phyloP scores from a whole-genome alignment of 306 rosid species.

The Begonia masoniana region DNA sequence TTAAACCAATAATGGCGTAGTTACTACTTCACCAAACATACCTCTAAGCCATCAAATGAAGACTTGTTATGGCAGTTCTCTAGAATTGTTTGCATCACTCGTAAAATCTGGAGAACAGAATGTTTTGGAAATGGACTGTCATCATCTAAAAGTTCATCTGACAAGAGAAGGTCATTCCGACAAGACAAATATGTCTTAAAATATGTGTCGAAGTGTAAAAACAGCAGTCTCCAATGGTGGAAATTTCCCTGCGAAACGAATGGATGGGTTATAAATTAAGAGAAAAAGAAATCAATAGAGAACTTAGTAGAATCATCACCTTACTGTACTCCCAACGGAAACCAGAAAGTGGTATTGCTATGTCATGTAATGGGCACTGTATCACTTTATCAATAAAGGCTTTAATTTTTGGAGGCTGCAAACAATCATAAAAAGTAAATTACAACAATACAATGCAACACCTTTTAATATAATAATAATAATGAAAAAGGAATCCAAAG shows the following conservation, averaged over 20 bases:
- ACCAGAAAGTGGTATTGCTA: conserved; percentile 88
- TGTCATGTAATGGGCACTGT: conserved; percentile 87
- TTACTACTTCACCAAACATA: conserved; percentile 9
- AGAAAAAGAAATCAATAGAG: background rate
- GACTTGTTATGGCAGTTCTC: conserved; percentile 93
- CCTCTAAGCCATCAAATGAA: conserved; percentile 95
- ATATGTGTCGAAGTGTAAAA: conserved; percentile 85
- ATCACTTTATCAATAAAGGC: conserved; percentile 83
- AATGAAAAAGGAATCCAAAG: too few relatives aligned
- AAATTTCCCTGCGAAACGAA: conserved; percentile 70
- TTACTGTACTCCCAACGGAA: conserved; percentile 88
- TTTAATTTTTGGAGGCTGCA: conserved; percentile 91
- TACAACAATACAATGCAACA: too few relatives aligned
- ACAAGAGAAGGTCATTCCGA: conserved; percentile 84
- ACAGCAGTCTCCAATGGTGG: conserved; percentile 92
- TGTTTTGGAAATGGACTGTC: conserved; percentile 74
- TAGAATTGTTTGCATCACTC: conserved; percentile 84
- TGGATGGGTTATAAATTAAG: conserved; percentile 13
- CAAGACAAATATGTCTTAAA: conserved; percentile 74
- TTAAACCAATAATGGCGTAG: too few relatives aligned
- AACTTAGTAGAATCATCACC: conserved; percentile 32
- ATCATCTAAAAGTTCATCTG: conserved; percentile 70
- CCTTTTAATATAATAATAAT: too few relatives aligned
- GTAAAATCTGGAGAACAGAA: conserved; percentile 75
- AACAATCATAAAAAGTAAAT: conserved; percentile 5